Conservation (phyloP, 2,329 filamentous ascomycete species). For the Penicillium vulpinum region DNA sequence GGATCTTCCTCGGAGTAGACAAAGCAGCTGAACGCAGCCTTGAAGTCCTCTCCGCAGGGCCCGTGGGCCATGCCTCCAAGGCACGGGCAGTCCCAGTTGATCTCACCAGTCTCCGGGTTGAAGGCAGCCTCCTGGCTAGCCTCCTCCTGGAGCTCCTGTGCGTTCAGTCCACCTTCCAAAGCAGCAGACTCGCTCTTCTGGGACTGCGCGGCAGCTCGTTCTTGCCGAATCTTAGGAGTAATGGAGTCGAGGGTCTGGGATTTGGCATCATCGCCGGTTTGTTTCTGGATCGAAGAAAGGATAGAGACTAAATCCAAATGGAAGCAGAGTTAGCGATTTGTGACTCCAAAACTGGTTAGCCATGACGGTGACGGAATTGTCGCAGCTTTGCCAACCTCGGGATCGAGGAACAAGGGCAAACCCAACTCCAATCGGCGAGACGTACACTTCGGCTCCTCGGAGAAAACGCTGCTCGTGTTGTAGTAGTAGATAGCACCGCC, state of each 20-base stretch:
- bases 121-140: slow-evolving; percentile 87
- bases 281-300: slow-evolving; percentile 27
- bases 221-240: slow-evolving; percentile 54
- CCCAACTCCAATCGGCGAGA: slow-evolving; percentile 16
- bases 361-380: slow-evolving; percentile 5
- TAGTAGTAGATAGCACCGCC: slow-evolving; percentile 85
- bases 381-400: slow-evolving; percentile 9
- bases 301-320: slow-evolving; percentile 33
- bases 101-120: slow-evolving; percentile 97
- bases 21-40: slow-evolving; percentile 95
- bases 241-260: slow-evolving; percentile 67
- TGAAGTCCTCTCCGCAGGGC: slow-evolving; percentile 94
- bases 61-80: slow-evolving; percentile 95
- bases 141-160: slow-evolving; percentile 71
- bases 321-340: slow-evolving; percentile 13
- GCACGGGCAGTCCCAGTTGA: slow-evolving; percentile 99
- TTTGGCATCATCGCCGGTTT: slow-evolving; percentile 47
- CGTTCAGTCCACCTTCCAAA: slow-evolving; percentile 31
- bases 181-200: slow-evolving; percentile 9
- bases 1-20: slow-evolving; percentile 93
- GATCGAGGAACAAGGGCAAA: slow-evolving; percentile 14
- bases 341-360: background rate
- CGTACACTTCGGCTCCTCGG: slow-evolving; percentile 76
- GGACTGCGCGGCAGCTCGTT: slow-evolving; percentile 24
- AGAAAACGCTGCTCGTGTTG: slow-evolving; percentile 84